phyloP scores from a whole-genome alignment of 2,329 filamentous ascomycete genomes.

The Cryphonectria carpinicola region DNA sequence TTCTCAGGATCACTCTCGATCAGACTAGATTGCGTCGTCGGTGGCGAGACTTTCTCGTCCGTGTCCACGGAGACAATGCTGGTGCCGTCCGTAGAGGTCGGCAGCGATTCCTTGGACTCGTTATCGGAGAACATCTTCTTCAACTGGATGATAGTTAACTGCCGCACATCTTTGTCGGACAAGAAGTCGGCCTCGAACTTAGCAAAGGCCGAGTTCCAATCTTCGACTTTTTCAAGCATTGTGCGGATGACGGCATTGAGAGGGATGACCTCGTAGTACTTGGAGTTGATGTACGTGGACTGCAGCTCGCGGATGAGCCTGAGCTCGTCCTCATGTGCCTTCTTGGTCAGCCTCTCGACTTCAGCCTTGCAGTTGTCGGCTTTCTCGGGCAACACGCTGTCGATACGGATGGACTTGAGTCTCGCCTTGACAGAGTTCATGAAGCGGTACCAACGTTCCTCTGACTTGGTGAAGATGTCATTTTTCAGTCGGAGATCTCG shows the following conservation, averaged over 20 bases:
- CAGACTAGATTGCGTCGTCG: slow-evolving; percentile 38
- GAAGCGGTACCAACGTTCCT: slow-evolving; percentile 83
- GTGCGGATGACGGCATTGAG: slow-evolving; percentile 86
- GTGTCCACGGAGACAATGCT: slow-evolving; percentile 41
- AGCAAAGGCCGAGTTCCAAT: slow-evolving; percentile 89
- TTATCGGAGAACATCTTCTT: slow-evolving; percentile 95
- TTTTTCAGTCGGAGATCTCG: slow-evolving; percentile 93
- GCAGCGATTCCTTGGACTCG: slow-evolving; percentile 76
- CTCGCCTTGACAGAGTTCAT: slow-evolving; percentile 84
- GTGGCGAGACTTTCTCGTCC: slow-evolving; percentile 51
- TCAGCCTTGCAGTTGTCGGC: slow-evolving; percentile 79
- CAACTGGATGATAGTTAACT: slow-evolving; percentile 87
- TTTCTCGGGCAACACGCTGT: slow-evolving; percentile 88
- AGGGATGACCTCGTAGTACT: slow-evolving; percentile 96
- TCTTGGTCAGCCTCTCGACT: slow-evolving; percentile 76
- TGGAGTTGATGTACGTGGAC: slow-evolving; percentile 88
- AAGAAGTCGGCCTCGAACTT: slow-evolving; percentile 94
- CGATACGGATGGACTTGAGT: slow-evolving; percentile 85
- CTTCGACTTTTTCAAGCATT: slow-evolving; percentile 89
- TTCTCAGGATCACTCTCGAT: slow-evolving; percentile 22
- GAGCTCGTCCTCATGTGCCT: slow-evolving; percentile 81
- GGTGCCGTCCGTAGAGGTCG: slow-evolving; percentile 52
- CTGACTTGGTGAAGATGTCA: slow-evolving; percentile 79
- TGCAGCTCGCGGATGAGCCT: slow-evolving; percentile 78
- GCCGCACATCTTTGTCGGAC: slow-evolving; percentile 93